A percentile compares a stretch with the other conserved stretches of the same genome.
phyloP scores from a whole-genome alignment of 371 early-diverging fungal species.

The Globomyces sp. region DNA sequence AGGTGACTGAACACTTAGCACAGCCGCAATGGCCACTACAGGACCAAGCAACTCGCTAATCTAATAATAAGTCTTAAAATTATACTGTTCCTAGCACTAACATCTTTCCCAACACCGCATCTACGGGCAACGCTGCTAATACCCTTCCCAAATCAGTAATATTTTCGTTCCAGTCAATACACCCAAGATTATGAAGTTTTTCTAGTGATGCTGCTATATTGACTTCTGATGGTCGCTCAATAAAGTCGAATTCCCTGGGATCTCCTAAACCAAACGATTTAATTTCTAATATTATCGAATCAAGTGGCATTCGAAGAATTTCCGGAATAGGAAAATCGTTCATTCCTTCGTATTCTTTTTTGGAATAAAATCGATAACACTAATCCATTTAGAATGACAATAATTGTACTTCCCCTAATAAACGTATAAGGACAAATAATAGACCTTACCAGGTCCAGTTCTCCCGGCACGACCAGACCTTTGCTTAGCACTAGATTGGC shows the following conservation, averaged over 20 bases:
- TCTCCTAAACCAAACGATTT: slow-evolving; percentile 86
- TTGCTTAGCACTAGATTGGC: slow-evolving; percentile 94
- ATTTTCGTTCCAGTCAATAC: slow-evolving; percentile 21
- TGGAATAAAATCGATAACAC: slow-evolving; percentile 93
- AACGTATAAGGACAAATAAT: slow-evolving; percentile 9
- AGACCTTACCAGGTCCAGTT: slow-evolving; percentile 50
- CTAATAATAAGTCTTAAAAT: too few relatives aligned
- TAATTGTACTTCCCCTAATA: neutral
- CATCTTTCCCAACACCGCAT: slow-evolving; percentile 56
- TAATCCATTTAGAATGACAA: slow-evolving; percentile 19
- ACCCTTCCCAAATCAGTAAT: slow-evolving; percentile 53
- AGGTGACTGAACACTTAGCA: slow-evolving; percentile 42
- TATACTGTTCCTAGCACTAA: slow-evolving; percentile 52
- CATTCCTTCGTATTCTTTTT: slow-evolving; percentile 76
- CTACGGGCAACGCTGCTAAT: slow-evolving; percentile 52
- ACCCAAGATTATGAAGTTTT: slow-evolving; percentile 39
- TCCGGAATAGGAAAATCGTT: slow-evolving; percentile 90
- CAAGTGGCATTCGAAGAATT: slow-evolving; percentile 81
- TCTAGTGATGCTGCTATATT: slow-evolving; percentile 24
- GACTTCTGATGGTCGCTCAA: slow-evolving; percentile 45
- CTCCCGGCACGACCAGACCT: slow-evolving; percentile 97
- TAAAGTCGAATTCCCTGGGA: slow-evolving; percentile 86
- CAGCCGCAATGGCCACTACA: slow-evolving; percentile 40
- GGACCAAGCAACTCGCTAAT: slow-evolving; percentile 51
- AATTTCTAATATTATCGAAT: slow-evolving; percentile 78